Conservation (phyloP, 2,329 filamentous ascomycete genomes). For the Nemania diffusa region DNA sequence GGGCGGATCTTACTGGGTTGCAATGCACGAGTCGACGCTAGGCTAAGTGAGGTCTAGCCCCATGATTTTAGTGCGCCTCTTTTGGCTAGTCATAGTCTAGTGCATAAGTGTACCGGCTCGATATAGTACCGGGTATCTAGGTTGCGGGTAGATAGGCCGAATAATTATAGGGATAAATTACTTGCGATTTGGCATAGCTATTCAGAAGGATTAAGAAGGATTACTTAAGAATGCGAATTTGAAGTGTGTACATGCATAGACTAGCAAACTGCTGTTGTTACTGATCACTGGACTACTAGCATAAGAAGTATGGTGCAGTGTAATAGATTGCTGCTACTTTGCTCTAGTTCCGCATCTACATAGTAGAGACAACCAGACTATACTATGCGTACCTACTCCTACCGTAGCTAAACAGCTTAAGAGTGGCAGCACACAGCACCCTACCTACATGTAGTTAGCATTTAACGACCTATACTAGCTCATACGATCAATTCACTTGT, state of each 20-base stretch:
- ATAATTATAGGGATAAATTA: neutral
- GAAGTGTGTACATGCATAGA: no score
- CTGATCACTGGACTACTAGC: no score
- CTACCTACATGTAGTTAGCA: neutral
- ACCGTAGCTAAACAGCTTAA: neutral
- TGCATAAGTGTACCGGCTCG: neutral
- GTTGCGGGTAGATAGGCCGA: no score
- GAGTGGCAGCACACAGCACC: neutral
- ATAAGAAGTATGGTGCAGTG: neutral
- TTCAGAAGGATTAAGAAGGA: conserved; percentile 18
- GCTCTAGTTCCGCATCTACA: no score
- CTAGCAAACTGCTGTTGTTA: no score
- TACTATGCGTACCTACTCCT: neutral
- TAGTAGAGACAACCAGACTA: neutral
- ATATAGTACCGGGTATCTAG: neutral
- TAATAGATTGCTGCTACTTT: no score
- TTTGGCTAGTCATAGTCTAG: conserved; percentile 2
- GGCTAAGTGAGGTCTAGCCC: neutral
- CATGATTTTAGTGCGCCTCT: neutral
- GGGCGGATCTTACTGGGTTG: neutral
- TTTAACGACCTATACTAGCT: neutral
- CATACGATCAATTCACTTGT: neutral
- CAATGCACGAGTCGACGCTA: neutral
- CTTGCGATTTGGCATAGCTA: neutral
- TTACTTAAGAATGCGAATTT: no score